These are phyloP conservation scores for Citrus cavaleriei DNA, from an alignment of 345 rosid species.

Conservation along the genomic window DNA sequence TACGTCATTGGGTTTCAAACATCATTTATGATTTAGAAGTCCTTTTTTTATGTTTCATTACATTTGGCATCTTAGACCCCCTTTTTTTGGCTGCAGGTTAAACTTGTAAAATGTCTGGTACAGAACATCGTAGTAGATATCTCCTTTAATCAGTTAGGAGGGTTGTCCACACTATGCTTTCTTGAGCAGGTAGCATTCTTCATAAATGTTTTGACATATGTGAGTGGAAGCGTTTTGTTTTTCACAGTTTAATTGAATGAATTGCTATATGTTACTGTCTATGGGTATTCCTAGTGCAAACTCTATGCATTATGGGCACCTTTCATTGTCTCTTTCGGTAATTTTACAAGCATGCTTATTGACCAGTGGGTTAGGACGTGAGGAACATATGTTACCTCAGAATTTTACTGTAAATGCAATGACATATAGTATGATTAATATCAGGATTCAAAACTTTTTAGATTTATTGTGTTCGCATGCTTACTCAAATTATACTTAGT, in stretches of 20 bases:
- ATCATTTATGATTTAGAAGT: neutral
- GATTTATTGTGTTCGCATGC: neutral
- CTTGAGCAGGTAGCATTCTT: conserved; percentile 70
- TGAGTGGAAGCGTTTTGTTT: neutral
- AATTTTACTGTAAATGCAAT: neutral
- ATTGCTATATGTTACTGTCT: neutral
- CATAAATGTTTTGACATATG: conserved; percentile 5
- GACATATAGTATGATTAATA: neutral
- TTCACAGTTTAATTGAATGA: neutral
- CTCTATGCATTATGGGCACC: neutral
- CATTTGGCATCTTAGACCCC: conserved; percentile 8
- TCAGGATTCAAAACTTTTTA: neutral
- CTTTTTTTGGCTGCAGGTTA: conserved; percentile 57
- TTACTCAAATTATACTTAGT: neutral
- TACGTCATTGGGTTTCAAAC: neutral
- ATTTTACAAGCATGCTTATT: neutral
- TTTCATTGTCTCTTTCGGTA: neutral
- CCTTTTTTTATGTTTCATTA: neutral
- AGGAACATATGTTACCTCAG: neutral
- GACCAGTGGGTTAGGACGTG: neutral
- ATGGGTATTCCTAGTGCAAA: neutral
- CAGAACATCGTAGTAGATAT: conserved; percentile 87
- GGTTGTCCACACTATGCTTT: conserved; percentile 81
- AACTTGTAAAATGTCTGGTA: conserved; percentile 81
- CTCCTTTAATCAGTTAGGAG: conserved; percentile 90